Base-by-base conservation (phyloP, 192 early-diverging fungal genomes). In the Fimicolochytrium jonesii region DNA sequence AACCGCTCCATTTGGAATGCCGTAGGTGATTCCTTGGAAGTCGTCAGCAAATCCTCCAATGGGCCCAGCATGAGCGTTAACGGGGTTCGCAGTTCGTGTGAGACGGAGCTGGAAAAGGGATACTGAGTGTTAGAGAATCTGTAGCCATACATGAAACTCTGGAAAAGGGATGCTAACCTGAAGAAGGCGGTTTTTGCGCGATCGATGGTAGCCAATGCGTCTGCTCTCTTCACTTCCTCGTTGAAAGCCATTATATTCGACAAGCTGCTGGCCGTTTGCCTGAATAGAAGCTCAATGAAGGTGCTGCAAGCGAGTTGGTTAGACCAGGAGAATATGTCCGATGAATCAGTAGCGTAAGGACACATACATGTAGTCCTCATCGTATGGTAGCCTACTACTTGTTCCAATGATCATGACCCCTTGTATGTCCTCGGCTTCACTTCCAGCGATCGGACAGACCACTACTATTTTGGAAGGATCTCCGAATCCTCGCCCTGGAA, bases 61-160 rank as follows among this genome's bases (percentile, higher is more conserved):
- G 59, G 59, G 17, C 59, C 43, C 15, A 84, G 53, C 62, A 84
- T 84, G 17, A 84, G 41, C 4, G 78, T 80, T 18, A 84, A 48
- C 0, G 82, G 83, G 1, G 78, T 85, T 39, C 60, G 9, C 10
- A 70, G 35, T 39, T 64, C 60, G 30, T 69, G 67, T 22, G 56
- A 57, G 36, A 75, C 66, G 6, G 64, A 63, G 6, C 47, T 63
- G 49, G 32, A 39, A 39, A 39, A 39, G 17, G 17, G 17, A 39
- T 17, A 7, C 37, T 15, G n/a, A 39, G 17, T 11, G 37, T 39
- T 17, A 39, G 17, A 7, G 37, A 39, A n/a, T n/a, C n/a, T n/a
- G n/a, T n/a, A n/a, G n/a, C n/a, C n/a, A n/a, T n/a, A n/a, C n/a
- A n/a, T n/a, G n/a, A 7, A 39, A 39, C 37, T 39, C 48, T 26